Base-by-base conservation (phyloP, 352 stramenopile species). In the Phytophthora tubulina region DNA sequence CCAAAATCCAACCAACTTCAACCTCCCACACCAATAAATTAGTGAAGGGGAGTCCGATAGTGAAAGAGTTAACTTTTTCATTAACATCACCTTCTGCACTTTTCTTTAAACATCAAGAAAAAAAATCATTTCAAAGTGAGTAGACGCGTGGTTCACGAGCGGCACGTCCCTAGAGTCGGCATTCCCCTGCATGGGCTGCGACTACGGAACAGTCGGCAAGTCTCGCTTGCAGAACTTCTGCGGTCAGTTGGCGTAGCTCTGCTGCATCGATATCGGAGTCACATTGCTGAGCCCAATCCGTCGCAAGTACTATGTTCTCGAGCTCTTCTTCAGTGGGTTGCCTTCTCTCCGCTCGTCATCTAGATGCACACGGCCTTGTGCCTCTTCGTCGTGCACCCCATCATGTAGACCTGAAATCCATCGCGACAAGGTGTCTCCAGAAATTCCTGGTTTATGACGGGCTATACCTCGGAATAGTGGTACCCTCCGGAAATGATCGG, bases 341-440 rank as follows among this genome's bases (percentile, higher is more conserved):
- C 89, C 78, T 96, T 91, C 39, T 85, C 78, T 48, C 83, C 82
- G 30, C 92, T 95, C 48, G 84, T 96, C 42, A 92, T 94, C 35
- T 96, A 83, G 84, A 92, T 95, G 83, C 95, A 94, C 65, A 81
- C 84, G 13, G 78, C 76, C 13, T 76, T 94, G 54, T 93, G 84
- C 13, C 84, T 96, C 32, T 96, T 83, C 71, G 74, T 93, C 54
- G 92, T 95, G 82, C 87, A 95, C 71, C 86, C 86, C 59, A 93
- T 95, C 62, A 65, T 95, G 39, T 27, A 27, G 21, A 27, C 21
- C 21, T 27, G 1, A 27, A 27, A 27, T 27, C 21, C 21, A 27
- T 27, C 21, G 21, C 2, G 21, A 27, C 2, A 27, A 27, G 21
- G 21, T 27, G 21, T 27, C 21, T 27, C 0, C 21, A 27, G 21